Base-by-base conservation (phyloP, 306 rosid species). In the Vigna angularis region DNA sequence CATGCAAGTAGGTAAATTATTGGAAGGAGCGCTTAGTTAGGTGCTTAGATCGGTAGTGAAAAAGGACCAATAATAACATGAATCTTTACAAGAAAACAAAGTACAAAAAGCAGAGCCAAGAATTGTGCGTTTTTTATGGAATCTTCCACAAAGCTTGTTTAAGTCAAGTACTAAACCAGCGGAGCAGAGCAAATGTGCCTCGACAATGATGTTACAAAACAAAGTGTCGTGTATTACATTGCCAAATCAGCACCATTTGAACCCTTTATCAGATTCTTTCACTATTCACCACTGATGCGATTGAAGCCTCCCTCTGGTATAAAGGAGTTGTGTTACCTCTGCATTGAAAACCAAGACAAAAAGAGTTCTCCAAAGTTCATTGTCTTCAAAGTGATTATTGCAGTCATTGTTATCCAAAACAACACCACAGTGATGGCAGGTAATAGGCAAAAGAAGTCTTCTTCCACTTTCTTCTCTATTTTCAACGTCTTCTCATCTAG, bases 381-480 rank as follows among this genome's bases (percentile, higher is more conserved):
- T 62, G 47, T 62, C 66, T 59, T 59, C 66, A 14, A 2, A 6
- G 61, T 53, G 59, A 51, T 3, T 51, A 3, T 8, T 51, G 22
- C 20, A 53, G 59, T 20, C 62, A 9, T 20, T 55, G 62, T 55
- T 15, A 61, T 18, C 66, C 42, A 28, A 59, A 13, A 28, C 26
- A 28, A 59, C 44, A 61, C 12, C 44, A 63, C 15, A 34, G n/a
- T 36, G 28, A 63, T 63, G 69, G 91, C 48, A 76, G 81, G 87
- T 56, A 73, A 78, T 77, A 82, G 73, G 78, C 88, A 87, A 61
- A 88, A 75, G 58, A 88, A 83, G 24, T 80, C 91, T 13, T 51
- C 63, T 71, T 52, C 40, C 0, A 57, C 82, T 71, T 72, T 84
- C 9, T 86, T 93, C 80, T 90, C 97, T 6, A 28, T 90, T 70